Conservation (phyloP, 441 rosid species). For the Euphorbia schlechtendalii region DNA sequence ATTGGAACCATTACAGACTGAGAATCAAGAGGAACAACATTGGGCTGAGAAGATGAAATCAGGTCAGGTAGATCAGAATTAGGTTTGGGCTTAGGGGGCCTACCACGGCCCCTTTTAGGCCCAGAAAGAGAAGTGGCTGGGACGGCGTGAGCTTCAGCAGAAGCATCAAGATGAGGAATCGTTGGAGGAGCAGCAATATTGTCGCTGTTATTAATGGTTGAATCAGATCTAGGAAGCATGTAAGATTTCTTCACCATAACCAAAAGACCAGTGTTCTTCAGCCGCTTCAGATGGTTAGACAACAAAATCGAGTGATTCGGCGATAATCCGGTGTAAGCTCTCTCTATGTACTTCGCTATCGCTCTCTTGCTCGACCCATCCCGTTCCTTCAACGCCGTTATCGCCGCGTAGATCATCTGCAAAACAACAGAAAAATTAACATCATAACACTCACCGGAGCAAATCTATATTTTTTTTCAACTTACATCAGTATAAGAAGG, state of each 20-base stretch:
- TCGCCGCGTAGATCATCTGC: slow-evolving; percentile 75
- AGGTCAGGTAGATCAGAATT: background rate
- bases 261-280: slow-evolving; percentile 55
- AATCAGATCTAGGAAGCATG: slow-evolving; percentile 46
- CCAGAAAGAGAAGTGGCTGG: slow-evolving; percentile 20
- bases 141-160: no score
- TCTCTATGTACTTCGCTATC: slow-evolving; percentile 63
- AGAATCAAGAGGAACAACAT: slow-evolving; percentile 5
- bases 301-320: slow-evolving; percentile 47
- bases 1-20: slow-evolving; percentile 18
- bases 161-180: slow-evolving; percentile 11
- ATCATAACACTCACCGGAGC: background rate
- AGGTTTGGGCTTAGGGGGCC: slow-evolving; percentile 58
- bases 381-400: slow-evolving; percentile 56
- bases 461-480: no score
- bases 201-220: background rate
- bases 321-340: slow-evolving; percentile 45
- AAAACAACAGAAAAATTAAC: background rate
- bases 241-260: slow-evolving; percentile 71
- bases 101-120: slow-evolving; percentile 59
- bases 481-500: slow-evolving; percentile 70
- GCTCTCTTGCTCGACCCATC: slow-evolving; percentile 85
- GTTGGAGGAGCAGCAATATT: background rate
- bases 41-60: slow-evolving; percentile 20
- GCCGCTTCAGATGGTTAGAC: slow-evolving; percentile 54